Percentiles rank a stretch among this genome's conserved stretches.
phyloP scores from a whole-genome alignment of 2,329 filamentous ascomycete genomes.

The Neobulgaria alba region DNA sequence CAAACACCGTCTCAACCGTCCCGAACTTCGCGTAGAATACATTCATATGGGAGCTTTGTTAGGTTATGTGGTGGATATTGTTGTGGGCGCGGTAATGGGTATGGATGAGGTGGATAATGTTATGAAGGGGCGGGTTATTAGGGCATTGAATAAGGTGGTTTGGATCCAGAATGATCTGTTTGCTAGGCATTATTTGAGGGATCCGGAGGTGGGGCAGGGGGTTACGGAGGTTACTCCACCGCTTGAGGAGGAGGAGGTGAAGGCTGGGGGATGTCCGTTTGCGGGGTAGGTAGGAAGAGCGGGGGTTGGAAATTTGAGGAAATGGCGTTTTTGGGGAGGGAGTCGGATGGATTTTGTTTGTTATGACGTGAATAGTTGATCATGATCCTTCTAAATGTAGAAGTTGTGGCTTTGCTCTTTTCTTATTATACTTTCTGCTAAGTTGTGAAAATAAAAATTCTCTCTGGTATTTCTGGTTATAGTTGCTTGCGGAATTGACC shows the following conservation, averaged over 20 bases:
- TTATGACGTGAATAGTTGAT: background rate
- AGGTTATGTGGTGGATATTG: slow-evolving; percentile 68
- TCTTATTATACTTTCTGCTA: too few relatives aligned
- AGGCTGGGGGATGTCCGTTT: background rate
- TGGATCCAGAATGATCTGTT: slow-evolving; percentile 87
- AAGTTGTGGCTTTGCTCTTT: background rate
- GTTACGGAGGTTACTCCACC: background rate
- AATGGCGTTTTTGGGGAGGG: background rate
- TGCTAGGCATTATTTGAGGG: slow-evolving; percentile 6
- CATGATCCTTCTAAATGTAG: background rate
- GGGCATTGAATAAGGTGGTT: slow-evolving; percentile 70
- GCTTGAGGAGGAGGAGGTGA: background rate
- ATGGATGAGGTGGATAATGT: slow-evolving; percentile 48
- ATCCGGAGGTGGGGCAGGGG: background rate
- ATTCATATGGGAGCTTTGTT: slow-evolving; percentile 67
- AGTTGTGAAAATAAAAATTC: too few relatives aligned
- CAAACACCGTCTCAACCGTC: slow-evolving; percentile 42
- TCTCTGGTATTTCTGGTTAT: too few relatives aligned
- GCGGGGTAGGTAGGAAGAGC: background rate
- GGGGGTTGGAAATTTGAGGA: background rate
- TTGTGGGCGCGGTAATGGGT: slow-evolving; percentile 67
- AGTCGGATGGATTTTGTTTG: background rate
- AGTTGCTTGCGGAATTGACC: too few relatives aligned
- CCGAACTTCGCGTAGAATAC: slow-evolving; percentile 64
- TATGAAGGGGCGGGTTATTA: slow-evolving; percentile 65